Evolutionary conservation across 768 basidiomycete genomes (phyloP), one percentile per base, ranked within the genome.

Genomic region (Russula griseocarnosa): DNA sequence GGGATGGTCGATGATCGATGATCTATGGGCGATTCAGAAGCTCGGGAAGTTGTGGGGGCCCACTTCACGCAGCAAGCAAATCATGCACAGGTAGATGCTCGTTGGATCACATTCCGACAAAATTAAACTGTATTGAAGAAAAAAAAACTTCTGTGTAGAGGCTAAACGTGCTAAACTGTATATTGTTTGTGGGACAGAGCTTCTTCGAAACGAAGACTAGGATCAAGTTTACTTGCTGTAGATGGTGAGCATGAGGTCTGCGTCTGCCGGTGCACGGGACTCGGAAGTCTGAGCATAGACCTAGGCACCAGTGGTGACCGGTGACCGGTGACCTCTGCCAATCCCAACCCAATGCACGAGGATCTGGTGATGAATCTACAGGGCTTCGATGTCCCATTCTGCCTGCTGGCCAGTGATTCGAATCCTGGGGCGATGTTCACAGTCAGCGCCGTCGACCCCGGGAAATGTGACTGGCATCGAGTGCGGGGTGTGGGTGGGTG

Each of bases 11-110:
- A n/a, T n/a, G n/a, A n/a, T n/a, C n/a, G n/a, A n/a, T 70, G 94
- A 95, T 66, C 74, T 96, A 49, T 96, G 94, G 94, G 81, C 78
- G 54, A 58, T 86, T 61, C 79, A 84, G 75, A 79, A 81, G 66
- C 67, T 92, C 71, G 91, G 77, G 44, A 51, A 20, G 36, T 36
- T 36, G 36, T 30, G 30, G 30, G 30, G 30, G 38, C 5, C n/a
- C n/a, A n/a, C n/a, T n/a, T n/a, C n/a, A n/a, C n/a, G n/a, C n/a
- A n/a, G n/a, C n/a, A n/a, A 46, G n/a, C n/a, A 36, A 22, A 22
- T 13, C 22, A 13, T 46, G 3, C 22, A 36, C 36, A 20, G 36
- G 22, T 34, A 24, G 6, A 36, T 11, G 36, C 14, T 20, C n/a
- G 10, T 46, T 9, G n/a, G 7, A 46, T 16, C 14, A 10, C 8